Conservation (phyloP, 129 eudicot genomes). For the Flaveria sonorensis region DNA sequence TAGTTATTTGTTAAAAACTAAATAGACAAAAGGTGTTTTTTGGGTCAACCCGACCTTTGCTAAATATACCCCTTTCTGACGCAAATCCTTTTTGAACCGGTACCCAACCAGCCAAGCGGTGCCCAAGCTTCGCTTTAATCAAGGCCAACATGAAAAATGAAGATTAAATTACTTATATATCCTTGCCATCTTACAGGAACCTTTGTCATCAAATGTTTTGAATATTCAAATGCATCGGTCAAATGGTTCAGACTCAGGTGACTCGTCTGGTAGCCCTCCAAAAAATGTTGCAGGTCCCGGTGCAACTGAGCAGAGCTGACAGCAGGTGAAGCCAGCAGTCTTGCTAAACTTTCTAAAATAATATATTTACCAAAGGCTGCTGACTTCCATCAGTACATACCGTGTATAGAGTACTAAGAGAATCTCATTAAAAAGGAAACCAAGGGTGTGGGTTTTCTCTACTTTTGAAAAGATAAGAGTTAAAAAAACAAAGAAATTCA, state of each 20-base stretch:
- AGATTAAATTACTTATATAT: not conserved
- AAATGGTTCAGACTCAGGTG: slow-evolving; percentile 50
- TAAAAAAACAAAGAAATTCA: slow-evolving; percentile 12
- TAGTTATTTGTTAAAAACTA: not conserved
- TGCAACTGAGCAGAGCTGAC: slow-evolving; percentile 41
- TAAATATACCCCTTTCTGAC: not conserved
- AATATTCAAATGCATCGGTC: slow-evolving; percentile 54
- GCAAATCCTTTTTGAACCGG: not conserved
- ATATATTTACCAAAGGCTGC: slow-evolving; percentile 38
- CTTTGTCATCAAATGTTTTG: slow-evolving; percentile 47
- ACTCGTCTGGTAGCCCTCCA: slow-evolving; percentile 45
- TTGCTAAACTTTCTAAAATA: slow-evolving; percentile 20
- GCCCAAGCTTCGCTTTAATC: not conserved
- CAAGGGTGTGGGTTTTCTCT: slow-evolving; percentile 52
- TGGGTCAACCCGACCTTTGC: not conserved
- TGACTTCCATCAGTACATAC: slow-evolving; percentile 41
- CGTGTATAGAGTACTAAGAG: slow-evolving; percentile 42
- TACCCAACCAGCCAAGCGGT: not conserved
- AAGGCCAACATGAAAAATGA: not conserved
- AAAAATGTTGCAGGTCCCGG: slow-evolving; percentile 45
- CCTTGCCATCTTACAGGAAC: slow-evolving; percentile 40
- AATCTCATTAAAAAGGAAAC: slow-evolving; percentile 24
- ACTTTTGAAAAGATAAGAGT: slow-evolving; percentile 30
- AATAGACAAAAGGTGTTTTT: not conserved
- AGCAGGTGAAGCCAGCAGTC: slow-evolving; percentile 42